Conservation (phyloP, 495 filamentous ascomycete genomes). For the Clavariopsis aquatica region DNA sequence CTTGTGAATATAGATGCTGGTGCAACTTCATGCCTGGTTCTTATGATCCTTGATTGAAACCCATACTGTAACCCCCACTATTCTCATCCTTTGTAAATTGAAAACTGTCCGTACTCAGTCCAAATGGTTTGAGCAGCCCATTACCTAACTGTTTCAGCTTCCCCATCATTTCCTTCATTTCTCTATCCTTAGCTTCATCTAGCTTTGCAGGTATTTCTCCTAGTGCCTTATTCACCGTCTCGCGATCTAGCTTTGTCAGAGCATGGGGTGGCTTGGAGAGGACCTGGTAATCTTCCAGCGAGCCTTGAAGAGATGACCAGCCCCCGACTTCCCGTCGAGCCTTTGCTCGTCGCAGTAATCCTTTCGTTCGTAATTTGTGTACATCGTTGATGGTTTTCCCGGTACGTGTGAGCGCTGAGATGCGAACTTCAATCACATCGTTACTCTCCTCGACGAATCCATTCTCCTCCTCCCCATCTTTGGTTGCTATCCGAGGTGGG, state of each 20-base stretch:
- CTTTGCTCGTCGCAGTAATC: constrained; percentile 79
- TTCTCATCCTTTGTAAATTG: constrained; percentile 88
- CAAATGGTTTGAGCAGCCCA: constrained; percentile 88
- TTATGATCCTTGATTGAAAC: constrained; percentile 58
- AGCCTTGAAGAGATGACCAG: constrained; percentile 81
- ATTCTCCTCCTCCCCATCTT: constrained; percentile 24
- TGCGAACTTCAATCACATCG: constrained; percentile 47
- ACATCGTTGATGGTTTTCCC: constrained; percentile 57
- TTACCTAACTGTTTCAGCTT: constrained; percentile 95
- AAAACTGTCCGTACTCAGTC: constrained; percentile 89
- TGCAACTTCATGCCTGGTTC: too few species aligned
- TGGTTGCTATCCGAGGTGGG: constrained; percentile 34
- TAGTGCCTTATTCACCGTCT: constrained; percentile 66
- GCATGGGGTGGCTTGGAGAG: constrained; percentile 48
- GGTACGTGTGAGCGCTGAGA: constrained; percentile 43
- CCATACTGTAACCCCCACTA: constrained; percentile 89
- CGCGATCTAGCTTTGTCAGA: constrained; percentile 63
- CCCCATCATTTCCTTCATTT: constrained; percentile 94
- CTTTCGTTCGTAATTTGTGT: constrained; percentile 77
- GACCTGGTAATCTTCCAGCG: constrained; percentile 59
- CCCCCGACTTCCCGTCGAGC: constrained; percentile 69
- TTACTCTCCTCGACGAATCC: constrained; percentile 54
- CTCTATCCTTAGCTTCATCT: constrained; percentile 74
- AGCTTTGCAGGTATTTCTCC: constrained; percentile 63
- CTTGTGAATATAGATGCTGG: too few species aligned